Evolutionary conservation across 805 yeast species (phyloP).

Genomic region (Metschnikowia bowlesiae): DNA sequence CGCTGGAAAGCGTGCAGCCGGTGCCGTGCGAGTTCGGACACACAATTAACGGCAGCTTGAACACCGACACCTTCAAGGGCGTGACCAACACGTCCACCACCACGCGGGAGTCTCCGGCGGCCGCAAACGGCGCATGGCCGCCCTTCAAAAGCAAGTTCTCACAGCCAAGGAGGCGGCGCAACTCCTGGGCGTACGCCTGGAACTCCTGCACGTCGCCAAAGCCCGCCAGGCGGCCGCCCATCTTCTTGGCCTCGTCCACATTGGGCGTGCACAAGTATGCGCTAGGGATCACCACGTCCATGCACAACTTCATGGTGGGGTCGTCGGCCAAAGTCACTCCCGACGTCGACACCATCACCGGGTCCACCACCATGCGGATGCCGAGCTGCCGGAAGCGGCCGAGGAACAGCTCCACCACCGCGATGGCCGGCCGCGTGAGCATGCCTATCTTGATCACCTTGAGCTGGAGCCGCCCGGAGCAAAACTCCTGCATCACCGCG

Average conservation of each 20-base stretch:
- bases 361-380: conserved; percentile 60
- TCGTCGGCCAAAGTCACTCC: conserved; percentile 57
- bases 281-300: conserved; percentile 43
- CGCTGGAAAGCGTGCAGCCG: conserved; percentile 82
- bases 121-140: conserved; percentile 60
- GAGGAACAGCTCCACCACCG: conserved; percentile 38
- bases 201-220: conserved; percentile 34
- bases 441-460: conserved; percentile 77
- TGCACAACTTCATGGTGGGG: conserved; percentile 39
- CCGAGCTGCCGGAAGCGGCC: conserved; percentile 22
- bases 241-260: conserved; percentile 52
- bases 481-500: conserved; percentile 56
- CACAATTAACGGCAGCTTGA: conserved; percentile 41
- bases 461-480: conserved; percentile 31
- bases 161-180: conserved; percentile 35
- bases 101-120: neutral
- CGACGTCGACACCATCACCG: conserved; percentile 80
- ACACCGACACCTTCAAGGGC: conserved; percentile 34
- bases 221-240: conserved; percentile 1
- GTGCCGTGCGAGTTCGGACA: conserved; percentile 78
- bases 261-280: conserved; percentile 75
- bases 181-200: conserved; percentile 19
- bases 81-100: conserved; percentile 1
- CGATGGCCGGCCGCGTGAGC: conserved; percentile 54
- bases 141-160: conserved; percentile 68